Evolutionary conservation across 345 rosid species (phyloP).

Genomic region (Lagerstroemia speciosa): DNA sequence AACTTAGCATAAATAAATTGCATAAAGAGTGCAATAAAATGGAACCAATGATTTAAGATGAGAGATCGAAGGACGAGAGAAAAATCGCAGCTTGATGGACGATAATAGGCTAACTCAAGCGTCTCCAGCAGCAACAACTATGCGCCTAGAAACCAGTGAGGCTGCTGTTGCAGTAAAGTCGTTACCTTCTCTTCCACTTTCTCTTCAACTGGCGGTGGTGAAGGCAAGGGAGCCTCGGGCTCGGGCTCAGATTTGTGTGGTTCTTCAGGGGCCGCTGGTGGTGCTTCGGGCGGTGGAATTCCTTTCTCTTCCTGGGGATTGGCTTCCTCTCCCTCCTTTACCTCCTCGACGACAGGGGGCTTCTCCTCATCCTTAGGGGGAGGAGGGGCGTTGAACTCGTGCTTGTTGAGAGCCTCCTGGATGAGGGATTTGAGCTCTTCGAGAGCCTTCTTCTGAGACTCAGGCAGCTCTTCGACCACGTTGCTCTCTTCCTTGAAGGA

Average conservation of each 20-base stretch:
- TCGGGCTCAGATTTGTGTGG: conserved; percentile 1
- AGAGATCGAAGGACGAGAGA: neutral
- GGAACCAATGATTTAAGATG: neutral
- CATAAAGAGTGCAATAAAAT: no score
- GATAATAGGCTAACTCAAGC: no score
- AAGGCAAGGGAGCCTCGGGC: conserved; percentile 14
- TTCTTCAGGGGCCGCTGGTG: conserved; percentile 18
- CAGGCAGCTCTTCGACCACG: conserved; percentile 20
- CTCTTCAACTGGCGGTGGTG: conserved; percentile 14
- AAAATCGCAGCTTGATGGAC: neutral
- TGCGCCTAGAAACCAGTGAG: no score
- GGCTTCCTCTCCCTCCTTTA: neutral
- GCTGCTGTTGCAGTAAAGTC: neutral
- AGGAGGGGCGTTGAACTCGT: conserved; percentile 13
- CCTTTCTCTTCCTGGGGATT: conserved; percentile 37
- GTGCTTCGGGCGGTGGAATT: conserved; percentile 28
- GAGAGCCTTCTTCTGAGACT: conserved; percentile 19
- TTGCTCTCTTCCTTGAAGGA: conserved; percentile 20
- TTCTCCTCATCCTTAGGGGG: conserved; percentile 16
- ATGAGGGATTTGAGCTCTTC: conserved; percentile 20
- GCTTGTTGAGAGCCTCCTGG: conserved; percentile 17
- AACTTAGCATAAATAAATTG: neutral
- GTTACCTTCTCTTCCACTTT: conserved; percentile 32
- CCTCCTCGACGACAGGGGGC: neutral
- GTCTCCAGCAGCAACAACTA: no score